Evolutionary conservation across 2,329 filamentous ascomycete species (phyloP).

Genomic region (Monilinia polystroma): DNA sequence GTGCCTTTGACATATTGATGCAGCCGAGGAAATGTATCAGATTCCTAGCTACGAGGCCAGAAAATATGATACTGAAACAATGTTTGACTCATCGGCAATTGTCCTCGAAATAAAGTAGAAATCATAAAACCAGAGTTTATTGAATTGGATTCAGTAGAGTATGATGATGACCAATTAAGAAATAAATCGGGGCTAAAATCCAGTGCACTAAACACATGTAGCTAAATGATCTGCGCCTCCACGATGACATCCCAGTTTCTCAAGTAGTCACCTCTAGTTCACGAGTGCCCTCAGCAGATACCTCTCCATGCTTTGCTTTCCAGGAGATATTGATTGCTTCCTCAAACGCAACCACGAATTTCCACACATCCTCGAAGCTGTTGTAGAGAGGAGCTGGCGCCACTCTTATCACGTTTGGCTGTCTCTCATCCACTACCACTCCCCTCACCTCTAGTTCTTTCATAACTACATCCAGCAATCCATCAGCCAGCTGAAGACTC

Average conservation of each 20-base stretch:
- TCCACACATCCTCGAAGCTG: conserved; percentile 62
- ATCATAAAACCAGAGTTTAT: background rate
- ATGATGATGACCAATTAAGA: background rate
- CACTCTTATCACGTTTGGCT: conserved; percentile 72
- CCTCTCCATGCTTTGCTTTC: conserved; percentile 9
- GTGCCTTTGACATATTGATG: background rate
- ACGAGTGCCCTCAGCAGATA: conserved; percentile 18
- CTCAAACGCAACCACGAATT: conserved; percentile 51
- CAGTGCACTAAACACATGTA: background rate
- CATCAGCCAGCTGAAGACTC: conserved; percentile 60
- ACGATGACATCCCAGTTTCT: background rate
- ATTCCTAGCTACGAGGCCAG: background rate
- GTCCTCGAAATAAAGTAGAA: background rate
- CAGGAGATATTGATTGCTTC: conserved; percentile 40
- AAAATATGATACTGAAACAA: background rate
- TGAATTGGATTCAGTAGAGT: background rate
- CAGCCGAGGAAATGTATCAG: background rate
- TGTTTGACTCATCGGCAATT: background rate
- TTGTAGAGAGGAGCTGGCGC: conserved; percentile 77
- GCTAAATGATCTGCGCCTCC: background rate
- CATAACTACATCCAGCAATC: conserved; percentile 63
- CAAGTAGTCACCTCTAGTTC: conserved; percentile 20
- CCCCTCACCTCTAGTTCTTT: conserved; percentile 58
- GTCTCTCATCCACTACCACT: conserved; percentile 71
- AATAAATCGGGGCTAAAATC: background rate